Evolutionary conservation across 1,284 basidiomycete genomes (phyloP).

Genomic region (Cryptococcus wingfieldii): DNA sequence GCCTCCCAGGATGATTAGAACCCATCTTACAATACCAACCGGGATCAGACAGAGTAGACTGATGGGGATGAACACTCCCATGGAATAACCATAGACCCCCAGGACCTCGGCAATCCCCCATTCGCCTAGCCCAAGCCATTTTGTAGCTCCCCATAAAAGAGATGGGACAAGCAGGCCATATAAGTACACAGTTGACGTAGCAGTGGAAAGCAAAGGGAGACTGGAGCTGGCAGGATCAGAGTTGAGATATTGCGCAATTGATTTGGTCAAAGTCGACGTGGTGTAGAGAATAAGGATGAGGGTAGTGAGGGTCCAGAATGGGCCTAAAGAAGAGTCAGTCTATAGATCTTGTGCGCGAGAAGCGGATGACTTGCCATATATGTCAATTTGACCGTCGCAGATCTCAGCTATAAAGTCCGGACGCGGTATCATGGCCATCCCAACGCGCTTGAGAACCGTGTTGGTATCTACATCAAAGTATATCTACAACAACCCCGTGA

Average conservation of each 20-base stretch:
- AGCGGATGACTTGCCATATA: slow-evolving; percentile 46
- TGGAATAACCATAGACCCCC: slow-evolving; percentile 53
- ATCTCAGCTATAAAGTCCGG: slow-evolving; percentile 50
- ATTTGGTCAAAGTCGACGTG: slow-evolving; percentile 80
- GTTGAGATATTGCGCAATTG: slow-evolving; percentile 74
- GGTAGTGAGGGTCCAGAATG: slow-evolving; percentile 93
- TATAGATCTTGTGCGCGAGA: not conserved
- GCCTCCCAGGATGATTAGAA: slow-evolving; percentile 66
- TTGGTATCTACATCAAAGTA: slow-evolving; percentile 53
- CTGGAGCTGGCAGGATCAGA: slow-evolving; percentile 48
- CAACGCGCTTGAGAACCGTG: slow-evolving; percentile 49
- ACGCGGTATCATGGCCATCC: slow-evolving; percentile 49
- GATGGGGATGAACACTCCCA: slow-evolving; percentile 57
- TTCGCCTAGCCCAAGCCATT: slow-evolving; percentile 76
- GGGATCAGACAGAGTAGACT: slow-evolving; percentile 73
- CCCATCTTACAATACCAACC: slow-evolving; percentile 71
- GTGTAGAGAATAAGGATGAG: slow-evolving; percentile 86
- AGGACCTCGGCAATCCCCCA: slow-evolving; percentile 73
- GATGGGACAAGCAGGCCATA: slow-evolving; percentile 79
- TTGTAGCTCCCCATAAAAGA: slow-evolving; percentile 57
- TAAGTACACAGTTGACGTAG: slow-evolving; percentile 74
- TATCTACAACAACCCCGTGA: slow-evolving; percentile 8
- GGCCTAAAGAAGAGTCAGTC: slow-evolving; percentile 53
- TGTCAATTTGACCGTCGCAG: slow-evolving; percentile 51
- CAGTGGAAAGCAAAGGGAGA: slow-evolving; percentile 75